Evolutionary conservation across 1,284 basidiomycete species (phyloP), one percentile per base, ranked within the genome.

Genomic region (Tilletia setariae): DNA sequence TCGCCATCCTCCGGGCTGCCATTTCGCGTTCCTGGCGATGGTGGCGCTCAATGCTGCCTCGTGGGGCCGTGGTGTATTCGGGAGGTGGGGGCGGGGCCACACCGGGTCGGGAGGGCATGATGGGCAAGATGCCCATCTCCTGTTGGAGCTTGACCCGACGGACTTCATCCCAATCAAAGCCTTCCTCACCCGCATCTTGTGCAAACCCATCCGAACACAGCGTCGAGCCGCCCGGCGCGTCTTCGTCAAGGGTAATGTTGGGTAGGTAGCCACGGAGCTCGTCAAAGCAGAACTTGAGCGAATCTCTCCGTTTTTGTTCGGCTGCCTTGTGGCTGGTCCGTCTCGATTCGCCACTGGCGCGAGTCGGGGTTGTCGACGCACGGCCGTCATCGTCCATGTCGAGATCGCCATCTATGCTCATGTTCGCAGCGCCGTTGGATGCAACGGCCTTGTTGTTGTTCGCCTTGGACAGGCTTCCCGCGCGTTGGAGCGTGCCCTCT

Each of bases 281-380:
- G 83, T 98, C 95, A 80, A 95, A 98, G 19, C 93, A 94, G 11
- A 90, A 90, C 84, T 98, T 98, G 74, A 98, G 88, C 46, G 91
- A 93, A 83, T 98, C 95, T 2, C 95, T 89, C 23, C 95, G 89
- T 82, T 96, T 95, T 82, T 98, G 95, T 83, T 98, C 95, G 0
- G 95, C 95, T 0, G 91, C 92, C 84, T 98, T 98, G 84, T 98
- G 95, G 0, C 93, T 94, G 0, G 91, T 91, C 80, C 93, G 93
- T 68, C 91, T 88, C n/a, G 87, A 81, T 61, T 84, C 84, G 16
- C 76, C 76, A 25, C 65, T 68, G 28, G 23, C 74, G 72, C 56
- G 56, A 15, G 74, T 75, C 64, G 74, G 66, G 11, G 68, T 53
- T 67, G 77, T 65, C 78, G 78, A 81, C 1, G 74, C 71, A 46